A percentile compares a stretch with the other conserved stretches of the same genome.
These are phyloP conservation scores for Hordeum pubiflorum DNA, from an alignment of 202 grass and related monocot genomes.

Conservation along the genomic window DNA sequence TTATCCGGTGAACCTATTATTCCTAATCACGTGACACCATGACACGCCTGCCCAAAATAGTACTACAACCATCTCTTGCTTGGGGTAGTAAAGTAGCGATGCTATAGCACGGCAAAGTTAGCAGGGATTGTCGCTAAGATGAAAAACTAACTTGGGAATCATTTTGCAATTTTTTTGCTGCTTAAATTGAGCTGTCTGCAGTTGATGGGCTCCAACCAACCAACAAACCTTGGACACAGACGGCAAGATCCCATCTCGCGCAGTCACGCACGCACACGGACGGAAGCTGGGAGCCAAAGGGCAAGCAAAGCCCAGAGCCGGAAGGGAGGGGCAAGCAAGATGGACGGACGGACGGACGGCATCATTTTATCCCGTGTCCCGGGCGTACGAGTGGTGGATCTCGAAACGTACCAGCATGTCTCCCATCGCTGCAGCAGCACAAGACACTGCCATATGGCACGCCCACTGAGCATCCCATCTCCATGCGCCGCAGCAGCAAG, in stretches of 20 bases:
- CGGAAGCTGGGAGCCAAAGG: background rate
- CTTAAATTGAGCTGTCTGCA: background rate
- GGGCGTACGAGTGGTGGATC: slow-evolving; percentile 15
- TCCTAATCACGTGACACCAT: too few species aligned
- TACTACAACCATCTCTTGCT: too few species aligned
- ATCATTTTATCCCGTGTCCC: background rate
- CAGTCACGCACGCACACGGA: background rate
- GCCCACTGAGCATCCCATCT: slow-evolving; percentile 13
- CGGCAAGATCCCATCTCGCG: slow-evolving; percentile 26
- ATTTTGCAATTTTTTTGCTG: background rate
- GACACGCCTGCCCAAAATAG: too few species aligned
- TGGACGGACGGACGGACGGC: background rate
- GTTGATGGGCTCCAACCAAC: background rate
- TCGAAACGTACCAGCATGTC: slow-evolving; percentile 16
- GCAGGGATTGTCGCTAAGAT: too few species aligned
- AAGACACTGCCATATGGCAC: slow-evolving; percentile 30
- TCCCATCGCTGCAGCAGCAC: slow-evolving; percentile 40
- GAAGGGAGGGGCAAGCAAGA: background rate
- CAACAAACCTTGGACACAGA: too few species aligned
- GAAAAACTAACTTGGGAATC: background rate
- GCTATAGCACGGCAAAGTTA: too few species aligned
- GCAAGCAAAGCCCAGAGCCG: background rate
- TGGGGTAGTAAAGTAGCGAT: too few species aligned
- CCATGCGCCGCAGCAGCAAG: too few species aligned
- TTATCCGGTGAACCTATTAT: too few species aligned